Evolutionary conservation across 2,329 filamentous ascomycete genomes (phyloP).

Genomic region (Pseudogymnoascus sp.): DNA sequence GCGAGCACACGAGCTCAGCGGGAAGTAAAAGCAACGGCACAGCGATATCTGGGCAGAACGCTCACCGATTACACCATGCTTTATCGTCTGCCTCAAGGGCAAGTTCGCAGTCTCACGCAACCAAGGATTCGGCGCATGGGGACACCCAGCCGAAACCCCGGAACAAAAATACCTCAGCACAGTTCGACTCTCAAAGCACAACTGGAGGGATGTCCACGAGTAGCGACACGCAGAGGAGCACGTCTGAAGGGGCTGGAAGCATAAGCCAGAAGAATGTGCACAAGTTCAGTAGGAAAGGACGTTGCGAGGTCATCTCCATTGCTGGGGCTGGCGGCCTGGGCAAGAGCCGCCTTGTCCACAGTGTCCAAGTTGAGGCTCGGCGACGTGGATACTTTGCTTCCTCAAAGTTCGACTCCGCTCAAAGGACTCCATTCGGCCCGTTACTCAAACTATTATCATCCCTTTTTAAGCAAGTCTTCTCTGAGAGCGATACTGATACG

Average conservation of each 20-base stretch:
- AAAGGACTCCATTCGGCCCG: conserved; percentile 55
- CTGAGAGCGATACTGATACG: conserved; percentile 59
- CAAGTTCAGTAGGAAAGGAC: conserved; percentile 55
- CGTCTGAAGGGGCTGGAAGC: conserved; percentile 27
- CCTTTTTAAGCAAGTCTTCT: conserved; percentile 61
- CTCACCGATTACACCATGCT: background rate
- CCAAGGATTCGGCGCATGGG: background rate
- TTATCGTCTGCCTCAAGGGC: background rate
- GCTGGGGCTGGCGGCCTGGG: conserved; percentile 58
- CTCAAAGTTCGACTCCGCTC: conserved; percentile 58
- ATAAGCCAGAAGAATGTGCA: conserved; percentile 22
- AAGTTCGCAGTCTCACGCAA: background rate
- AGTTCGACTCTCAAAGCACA: background rate
- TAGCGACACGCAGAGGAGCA: conserved; percentile 6
- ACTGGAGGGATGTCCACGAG: background rate
- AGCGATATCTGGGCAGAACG: background rate
- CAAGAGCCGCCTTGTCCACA: conserved; percentile 59
- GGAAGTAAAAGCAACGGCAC: conserved; percentile 35
- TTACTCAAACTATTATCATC: conserved; percentile 59
- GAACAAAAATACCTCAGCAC: conserved; percentile 3
- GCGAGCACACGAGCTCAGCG: conserved; percentile 52
- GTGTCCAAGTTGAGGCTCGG: conserved; percentile 54
- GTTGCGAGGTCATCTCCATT: conserved; percentile 57
- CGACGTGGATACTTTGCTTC: conserved; percentile 59
- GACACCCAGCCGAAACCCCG: background rate